Percentiles rank a stretch among this genome's conserved stretches.
phyloP scores from a whole-genome alignment of 139 green algal species.

The Tetraselmis chui region DNA sequence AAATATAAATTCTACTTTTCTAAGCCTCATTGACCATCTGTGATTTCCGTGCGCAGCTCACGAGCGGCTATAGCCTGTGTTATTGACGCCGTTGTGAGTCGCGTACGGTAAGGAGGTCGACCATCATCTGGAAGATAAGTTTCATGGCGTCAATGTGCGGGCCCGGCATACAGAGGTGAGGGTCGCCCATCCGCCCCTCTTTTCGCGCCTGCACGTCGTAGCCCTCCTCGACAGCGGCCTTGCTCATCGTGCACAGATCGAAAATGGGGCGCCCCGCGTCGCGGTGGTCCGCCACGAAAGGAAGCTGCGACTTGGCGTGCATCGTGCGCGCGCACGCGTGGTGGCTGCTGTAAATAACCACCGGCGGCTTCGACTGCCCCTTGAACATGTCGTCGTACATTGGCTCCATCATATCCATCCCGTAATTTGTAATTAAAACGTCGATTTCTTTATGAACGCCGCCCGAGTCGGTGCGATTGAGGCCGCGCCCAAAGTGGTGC shows the following conservation, averaged over 20 bases:
- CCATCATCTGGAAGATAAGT: not conserved
- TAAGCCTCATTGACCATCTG: too few relatives aligned
- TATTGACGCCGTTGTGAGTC: too few relatives aligned
- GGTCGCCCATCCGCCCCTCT: not conserved
- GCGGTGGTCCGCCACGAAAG: not conserved
- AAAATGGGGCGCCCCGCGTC: not conserved
- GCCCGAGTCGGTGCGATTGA: not conserved
- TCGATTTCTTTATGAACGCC: not conserved
- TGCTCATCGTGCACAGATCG: not conserved
- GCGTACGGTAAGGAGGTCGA: not conserved
- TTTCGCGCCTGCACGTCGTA: not conserved
- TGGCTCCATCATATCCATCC: not conserved
- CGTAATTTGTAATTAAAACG: not conserved
- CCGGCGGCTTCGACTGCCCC: not conserved
- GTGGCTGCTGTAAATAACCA: not conserved
- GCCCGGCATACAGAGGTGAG: not conserved
- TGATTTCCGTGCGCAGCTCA: too few relatives aligned
- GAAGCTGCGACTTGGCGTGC: not conserved
- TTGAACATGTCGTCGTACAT: not conserved
- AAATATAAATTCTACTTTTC: too few relatives aligned
- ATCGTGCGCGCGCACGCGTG: not conserved
- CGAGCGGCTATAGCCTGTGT: too few relatives aligned
- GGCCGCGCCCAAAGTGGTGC: not conserved
- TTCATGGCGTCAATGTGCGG: not conserved
- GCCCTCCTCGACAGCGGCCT: not conserved